phyloP scores from a whole-genome alignment of 306 rosid species.

The Acacia melanoxylon region DNA sequence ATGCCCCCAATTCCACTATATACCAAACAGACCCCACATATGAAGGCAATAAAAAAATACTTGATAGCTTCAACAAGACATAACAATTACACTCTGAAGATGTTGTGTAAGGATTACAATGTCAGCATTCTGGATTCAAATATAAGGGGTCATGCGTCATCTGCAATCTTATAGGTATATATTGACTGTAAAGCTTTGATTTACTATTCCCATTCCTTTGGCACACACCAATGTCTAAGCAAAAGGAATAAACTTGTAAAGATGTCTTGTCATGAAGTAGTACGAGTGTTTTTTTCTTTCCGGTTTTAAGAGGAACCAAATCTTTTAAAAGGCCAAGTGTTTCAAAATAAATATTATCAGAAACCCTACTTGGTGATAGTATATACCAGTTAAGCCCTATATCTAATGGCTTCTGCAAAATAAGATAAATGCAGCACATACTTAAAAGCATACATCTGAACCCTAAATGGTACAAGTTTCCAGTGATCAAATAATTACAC shows the following conservation, averaged over 20 bases:
- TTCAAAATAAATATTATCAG: neutral
- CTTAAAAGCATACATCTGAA: neutral
- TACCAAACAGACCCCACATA: neutral
- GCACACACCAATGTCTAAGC: neutral
- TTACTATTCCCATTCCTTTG: neutral
- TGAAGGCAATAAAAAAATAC: neutral
- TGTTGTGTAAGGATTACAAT: neutral
- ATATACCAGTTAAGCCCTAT: neutral
- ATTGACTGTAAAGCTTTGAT: neutral
- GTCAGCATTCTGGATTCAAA: neutral
- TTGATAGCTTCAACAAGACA: neutral
- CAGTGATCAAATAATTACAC: constrained; percentile 32
- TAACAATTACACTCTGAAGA: neutral
- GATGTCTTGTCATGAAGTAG: neutral
- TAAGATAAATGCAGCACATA: neutral
- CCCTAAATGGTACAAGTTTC: neutral
- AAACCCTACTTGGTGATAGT: neutral
- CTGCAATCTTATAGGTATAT: neutral
- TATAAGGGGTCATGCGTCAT: neutral
- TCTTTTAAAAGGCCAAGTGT: neutral
- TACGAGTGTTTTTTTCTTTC: neutral
- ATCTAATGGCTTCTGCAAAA: neutral
- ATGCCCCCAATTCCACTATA: no score
- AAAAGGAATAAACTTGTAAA: neutral
- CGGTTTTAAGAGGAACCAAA: neutral